These are phyloP conservation scores for Russula abietina DNA, from an alignment of 768 basidiomycete species.

Conservation along the genomic window DNA sequence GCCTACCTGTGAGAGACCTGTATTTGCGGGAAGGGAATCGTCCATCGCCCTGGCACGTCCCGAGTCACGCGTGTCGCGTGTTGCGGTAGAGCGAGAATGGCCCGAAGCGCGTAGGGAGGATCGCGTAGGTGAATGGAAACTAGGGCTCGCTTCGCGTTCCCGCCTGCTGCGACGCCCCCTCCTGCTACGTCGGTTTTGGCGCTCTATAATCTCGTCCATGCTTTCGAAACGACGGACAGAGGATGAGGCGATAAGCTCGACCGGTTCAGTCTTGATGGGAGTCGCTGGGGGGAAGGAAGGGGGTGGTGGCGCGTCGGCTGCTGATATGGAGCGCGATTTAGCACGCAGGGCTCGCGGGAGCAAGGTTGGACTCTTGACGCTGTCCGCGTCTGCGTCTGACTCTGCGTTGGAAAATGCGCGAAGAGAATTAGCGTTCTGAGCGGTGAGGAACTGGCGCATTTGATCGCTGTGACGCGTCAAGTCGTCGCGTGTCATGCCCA, in stretches of 20 bases:
- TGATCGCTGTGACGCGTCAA: constrained; percentile 63
- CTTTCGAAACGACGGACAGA: constrained; percentile 58
- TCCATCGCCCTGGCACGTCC: constrained; percentile 27
- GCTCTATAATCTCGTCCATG: constrained; percentile 74
- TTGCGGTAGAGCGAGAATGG: constrained; percentile 35
- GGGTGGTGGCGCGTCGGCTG: constrained; percentile 34
- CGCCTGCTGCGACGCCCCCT: constrained; percentile 45
- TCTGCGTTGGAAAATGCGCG: constrained; percentile 39
- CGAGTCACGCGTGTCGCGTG: constrained; percentile 42
- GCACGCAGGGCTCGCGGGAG: constrained; percentile 26
- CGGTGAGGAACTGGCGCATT: constrained; percentile 73
- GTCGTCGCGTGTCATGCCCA: constrained; percentile 76
- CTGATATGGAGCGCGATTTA: constrained; percentile 39
- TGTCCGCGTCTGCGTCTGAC: constrained; percentile 31
- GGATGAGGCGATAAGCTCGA: constrained; percentile 38
- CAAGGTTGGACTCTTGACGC: constrained; percentile 7
- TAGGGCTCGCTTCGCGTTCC: constrained; percentile 38
- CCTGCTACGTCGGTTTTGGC: constrained; percentile 51
- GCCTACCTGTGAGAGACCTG: constrained; percentile 13
- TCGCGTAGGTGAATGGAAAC: constrained; percentile 26
- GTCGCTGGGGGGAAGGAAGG: constrained; percentile 41
- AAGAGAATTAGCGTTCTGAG: constrained; percentile 43
- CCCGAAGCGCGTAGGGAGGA: constrained; percentile 43
- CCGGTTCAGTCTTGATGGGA: constrained; percentile 58
- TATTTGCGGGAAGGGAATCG: constrained; percentile 5